Conservation (phyloP, 2,329 filamentous ascomycete genomes). For the Pestalotiopsis sp. region DNA sequence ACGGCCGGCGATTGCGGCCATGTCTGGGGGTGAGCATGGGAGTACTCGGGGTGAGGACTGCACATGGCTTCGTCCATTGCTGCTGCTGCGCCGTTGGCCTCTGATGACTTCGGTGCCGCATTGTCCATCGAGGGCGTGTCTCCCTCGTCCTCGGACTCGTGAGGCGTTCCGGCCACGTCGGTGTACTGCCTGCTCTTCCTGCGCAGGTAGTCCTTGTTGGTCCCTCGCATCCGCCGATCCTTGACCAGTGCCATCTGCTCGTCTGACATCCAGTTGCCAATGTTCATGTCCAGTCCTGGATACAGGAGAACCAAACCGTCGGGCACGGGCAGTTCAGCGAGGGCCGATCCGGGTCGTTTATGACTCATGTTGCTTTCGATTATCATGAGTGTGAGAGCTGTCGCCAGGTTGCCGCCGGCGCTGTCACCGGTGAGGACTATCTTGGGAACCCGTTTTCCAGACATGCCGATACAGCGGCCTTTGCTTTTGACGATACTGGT, state of each 20-base stretch:
- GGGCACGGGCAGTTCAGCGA: conserved; percentile 69
- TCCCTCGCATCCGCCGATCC: conserved; percentile 76
- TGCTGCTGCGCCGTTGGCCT: conserved; percentile 13
- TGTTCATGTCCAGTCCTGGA: conserved; percentile 93
- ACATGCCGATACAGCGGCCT: conserved; percentile 77
- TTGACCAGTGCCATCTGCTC: conserved; percentile 95
- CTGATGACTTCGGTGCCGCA: conserved; percentile 11
- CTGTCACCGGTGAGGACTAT: conserved; percentile 80
- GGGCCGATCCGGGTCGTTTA: conserved; percentile 56
- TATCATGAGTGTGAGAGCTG: conserved; percentile 85
- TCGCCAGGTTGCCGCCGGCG: conserved; percentile 79
- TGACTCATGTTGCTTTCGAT: conserved; percentile 71
- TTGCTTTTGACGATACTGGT: conserved; percentile 70
- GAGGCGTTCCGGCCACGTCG: conserved; percentile 80
- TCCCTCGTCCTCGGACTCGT: conserved; percentile 76
- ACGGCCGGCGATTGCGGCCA: conserved; percentile 31
- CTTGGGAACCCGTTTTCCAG: conserved; percentile 65
- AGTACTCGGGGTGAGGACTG: conserved; percentile 52
- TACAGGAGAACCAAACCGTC: conserved; percentile 86
- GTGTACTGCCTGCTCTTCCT: conserved; percentile 90
- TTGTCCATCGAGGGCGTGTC: conserved; percentile 43
- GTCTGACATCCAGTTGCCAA: conserved; percentile 98
- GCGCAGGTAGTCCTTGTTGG: conserved; percentile 76
- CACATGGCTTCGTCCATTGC: conserved; percentile 22
- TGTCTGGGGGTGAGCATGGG: conserved; percentile 47